These are phyloP conservation scores for Diddensiella caesifluorescens DNA, from an alignment of 805 yeast genomes.

Conservation along the genomic window DNA sequence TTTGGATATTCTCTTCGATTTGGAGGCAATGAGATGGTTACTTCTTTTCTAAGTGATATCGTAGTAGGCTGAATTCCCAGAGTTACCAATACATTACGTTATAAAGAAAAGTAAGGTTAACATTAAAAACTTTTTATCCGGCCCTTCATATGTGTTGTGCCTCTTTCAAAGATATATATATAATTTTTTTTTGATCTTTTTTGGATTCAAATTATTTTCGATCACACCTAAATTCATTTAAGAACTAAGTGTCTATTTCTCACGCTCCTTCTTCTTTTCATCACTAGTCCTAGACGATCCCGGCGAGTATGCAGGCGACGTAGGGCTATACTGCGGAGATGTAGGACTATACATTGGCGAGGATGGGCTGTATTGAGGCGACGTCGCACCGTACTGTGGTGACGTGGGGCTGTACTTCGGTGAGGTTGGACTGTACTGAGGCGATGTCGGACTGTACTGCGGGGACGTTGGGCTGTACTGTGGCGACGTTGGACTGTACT, in stretches of 20 bases:
- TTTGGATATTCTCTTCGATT: no score
- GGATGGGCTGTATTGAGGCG: slow-evolving; percentile 56
- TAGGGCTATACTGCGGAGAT: slow-evolving; percentile 54
- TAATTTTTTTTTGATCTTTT: background rate
- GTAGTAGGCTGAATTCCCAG: no score
- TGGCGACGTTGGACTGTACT: slow-evolving; percentile 74
- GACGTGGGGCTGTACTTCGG: slow-evolving; percentile 65
- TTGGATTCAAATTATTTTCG: background rate
- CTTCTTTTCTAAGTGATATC: no score
- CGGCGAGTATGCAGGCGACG: slow-evolving; percentile 73
- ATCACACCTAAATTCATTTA: background rate
- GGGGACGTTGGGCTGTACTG: slow-evolving; percentile 71
- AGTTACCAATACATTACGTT: no score
- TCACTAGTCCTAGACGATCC: slow-evolving; percentile 61
- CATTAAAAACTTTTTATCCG: no score
- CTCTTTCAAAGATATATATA: background rate
- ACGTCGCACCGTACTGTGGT: slow-evolving; percentile 70
- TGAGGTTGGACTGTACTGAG: slow-evolving; percentile 54
- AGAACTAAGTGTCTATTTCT: no score
- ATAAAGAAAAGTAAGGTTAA: no score
- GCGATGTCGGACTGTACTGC: slow-evolving; percentile 63
- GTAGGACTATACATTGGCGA: slow-evolving; percentile 70
- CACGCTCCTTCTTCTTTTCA: slow-evolving; percentile 35
- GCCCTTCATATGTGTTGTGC: background rate
- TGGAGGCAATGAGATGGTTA: no score